A percentile compares a stretch with the other conserved stretches of the same genome.
These are phyloP conservation scores for Backusella circina DNA, from an alignment of 192 early-diverging fungal genomes.

Conservation along the genomic window DNA sequence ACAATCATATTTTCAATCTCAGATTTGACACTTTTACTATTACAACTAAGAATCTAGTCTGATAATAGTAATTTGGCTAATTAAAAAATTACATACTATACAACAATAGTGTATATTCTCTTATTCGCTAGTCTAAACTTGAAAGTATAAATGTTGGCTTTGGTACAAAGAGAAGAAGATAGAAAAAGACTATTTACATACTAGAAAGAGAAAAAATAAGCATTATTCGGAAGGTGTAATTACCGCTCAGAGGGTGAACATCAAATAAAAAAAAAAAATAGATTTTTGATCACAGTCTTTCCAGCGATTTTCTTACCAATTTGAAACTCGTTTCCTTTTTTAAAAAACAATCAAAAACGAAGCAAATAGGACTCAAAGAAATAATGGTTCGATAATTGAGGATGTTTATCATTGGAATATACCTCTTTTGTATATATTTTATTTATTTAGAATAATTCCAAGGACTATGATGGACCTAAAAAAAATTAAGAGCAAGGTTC, in stretches of 20 bases:
- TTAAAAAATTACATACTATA: background rate
- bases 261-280: too few species aligned
- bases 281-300: too few species aligned
- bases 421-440: background rate
- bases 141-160: background rate
- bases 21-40: background rate
- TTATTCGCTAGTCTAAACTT: background rate
- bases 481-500: background rate
- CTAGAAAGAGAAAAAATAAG: background rate
- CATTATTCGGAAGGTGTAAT: background rate
- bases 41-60: background rate
- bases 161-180: background rate
- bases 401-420: background rate
- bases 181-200: background rate
- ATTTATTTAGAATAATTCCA: background rate
- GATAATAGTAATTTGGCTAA: background rate
- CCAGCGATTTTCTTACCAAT: too few species aligned
- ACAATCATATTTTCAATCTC: background rate
- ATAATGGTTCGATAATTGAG: background rate
- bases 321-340: background rate
- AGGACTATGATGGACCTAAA: background rate
- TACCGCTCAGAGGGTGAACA: background rate
- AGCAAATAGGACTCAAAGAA: background rate
- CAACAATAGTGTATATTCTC: background rate
- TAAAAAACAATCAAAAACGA: background rate